Base-by-base conservation (phyloP, 2,329 filamentous ascomycete genomes). In the Apiospora saccharicola region DNA sequence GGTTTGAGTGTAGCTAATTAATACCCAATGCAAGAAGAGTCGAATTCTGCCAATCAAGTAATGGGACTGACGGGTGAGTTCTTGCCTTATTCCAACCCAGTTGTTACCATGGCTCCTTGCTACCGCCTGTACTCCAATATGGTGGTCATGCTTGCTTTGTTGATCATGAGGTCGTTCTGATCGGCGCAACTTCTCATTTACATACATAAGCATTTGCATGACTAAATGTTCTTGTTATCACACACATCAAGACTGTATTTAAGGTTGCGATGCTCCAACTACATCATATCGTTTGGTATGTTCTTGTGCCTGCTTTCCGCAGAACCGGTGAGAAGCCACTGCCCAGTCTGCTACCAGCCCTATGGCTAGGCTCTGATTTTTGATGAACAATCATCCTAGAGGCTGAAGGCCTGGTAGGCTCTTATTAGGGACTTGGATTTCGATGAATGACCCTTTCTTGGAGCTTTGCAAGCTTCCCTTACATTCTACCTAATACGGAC, bases 1-100 rank as follows among this genome's bases (percentile, higher is more conserved):
- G 57, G 34, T 13, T 64, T 64, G 57, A 64, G 57, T 14, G n/a
- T 64, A 64, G 57, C 30, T n/a, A 41, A 64, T 64, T 10, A 41
- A 41, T 41, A 12, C 34, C 57, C 34, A 41, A 41, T 24, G 57
- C 8, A 34, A 2, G 37, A 64, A 41, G 57, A 64, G 34, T 24
- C 24, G 57, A 8, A n/a, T n/a, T n/a, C 10, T 64, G 4, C 24
- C 4, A n/a, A 41, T 41, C 19, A n/a, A 41, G 19, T 41, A n/a
- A 41, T n/a, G 22, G 22, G 57, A 37, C 57, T n/a, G 34, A 41
- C 34, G 57, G 30, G 57, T 64, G 57, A 64, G 57, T 64, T 14
- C 34, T 64, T 64, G 22, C 34, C 57, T 64, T 37, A 8, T 12
- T 64, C 5, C 57, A n/a, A n/a, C 34, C 19, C 10, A 6, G 6